Percentiles rank a stretch among this genome's conserved stretches.
phyloP scores from a whole-genome alignment of 1,284 basidiomycete species.

The Taiwanofungus camphoratus region DNA sequence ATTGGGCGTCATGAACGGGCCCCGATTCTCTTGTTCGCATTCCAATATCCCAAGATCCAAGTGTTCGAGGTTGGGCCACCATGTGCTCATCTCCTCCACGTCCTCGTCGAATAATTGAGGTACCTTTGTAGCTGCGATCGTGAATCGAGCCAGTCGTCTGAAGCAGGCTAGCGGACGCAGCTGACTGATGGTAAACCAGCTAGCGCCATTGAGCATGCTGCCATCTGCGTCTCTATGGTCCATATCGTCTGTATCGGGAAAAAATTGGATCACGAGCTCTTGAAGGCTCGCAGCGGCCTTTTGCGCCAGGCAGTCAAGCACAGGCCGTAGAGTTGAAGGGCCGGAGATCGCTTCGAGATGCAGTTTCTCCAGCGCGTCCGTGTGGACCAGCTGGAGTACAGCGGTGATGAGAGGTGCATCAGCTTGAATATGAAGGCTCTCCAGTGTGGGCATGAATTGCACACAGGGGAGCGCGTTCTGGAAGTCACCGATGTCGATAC shows the following conservation, averaged over 20 bases:
- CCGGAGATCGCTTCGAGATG: constrained; percentile 31
- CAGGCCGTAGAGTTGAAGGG: constrained; percentile 31
- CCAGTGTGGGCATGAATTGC: constrained; percentile 36
- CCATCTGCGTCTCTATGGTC: constrained; percentile 15
- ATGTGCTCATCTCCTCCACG: constrained; percentile 34
- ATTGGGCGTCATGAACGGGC: constrained; percentile 30
- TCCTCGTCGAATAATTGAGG: constrained; percentile 36
- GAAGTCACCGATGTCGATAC: constrained; percentile 32
- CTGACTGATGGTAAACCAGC: constrained; percentile 18
- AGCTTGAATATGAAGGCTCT: constrained; percentile 37
- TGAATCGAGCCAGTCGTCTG: constrained; percentile 32
- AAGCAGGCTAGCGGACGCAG: constrained; percentile 30
- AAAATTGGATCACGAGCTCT: constrained; percentile 39
- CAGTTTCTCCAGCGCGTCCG: constrained; percentile 32
- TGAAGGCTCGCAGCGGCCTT: constrained; percentile 33
- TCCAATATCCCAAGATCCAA: constrained; percentile 37
- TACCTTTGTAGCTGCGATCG: constrained; percentile 37
- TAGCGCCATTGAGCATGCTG: neutral
- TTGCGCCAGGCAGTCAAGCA: constrained; percentile 34
- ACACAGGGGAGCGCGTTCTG: constrained; percentile 17
- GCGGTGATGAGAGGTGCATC: constrained; percentile 21
- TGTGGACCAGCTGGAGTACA: constrained; percentile 32
- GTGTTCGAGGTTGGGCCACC: constrained; percentile 33
- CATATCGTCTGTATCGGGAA: constrained; percentile 18
- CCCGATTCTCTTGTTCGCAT: constrained; percentile 20